Evolutionary conservation across 2,329 filamentous ascomycete genomes (phyloP), one percentile per base, ranked within the genome.

Genomic region (Drechslerella dactyloides): DNA sequence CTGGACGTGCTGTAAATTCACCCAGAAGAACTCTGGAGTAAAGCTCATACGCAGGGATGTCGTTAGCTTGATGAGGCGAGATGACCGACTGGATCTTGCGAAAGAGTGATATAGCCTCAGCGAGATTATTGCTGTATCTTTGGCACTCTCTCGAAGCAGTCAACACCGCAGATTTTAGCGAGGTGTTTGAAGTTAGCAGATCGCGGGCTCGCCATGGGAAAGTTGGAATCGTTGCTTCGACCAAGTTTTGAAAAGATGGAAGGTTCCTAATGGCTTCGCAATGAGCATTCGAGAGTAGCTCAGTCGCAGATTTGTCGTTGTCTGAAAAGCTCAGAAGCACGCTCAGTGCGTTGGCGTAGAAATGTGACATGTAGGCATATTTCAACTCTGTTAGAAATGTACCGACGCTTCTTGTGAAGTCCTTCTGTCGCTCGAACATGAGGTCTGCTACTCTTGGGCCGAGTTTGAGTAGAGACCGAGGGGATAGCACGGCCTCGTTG

Each of bases 331-430:
- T 76, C 21, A 87, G 79, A 35, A 93, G 83, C 2, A 91, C 78
- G 72, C 87, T 90, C 2, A 92, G 81, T 0, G 89, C 86, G 75
- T 92, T 93, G 42, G 89, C 89, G 75, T 91, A 93, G 77, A 90
- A 93, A 78, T 92, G 89, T 65, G 88, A 90, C 90, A 96, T 93
- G 77, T 92, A 91, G 0, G 88, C 86, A 79, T 93, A 94, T 85
- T 91, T 78, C 17, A 73, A 76, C 5, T 61, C 57, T 70, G 81
- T 70, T 77, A 76, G 56, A 48, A 62, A 68, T 73, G 51, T 23
- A 13, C 10, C 52, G 15, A 33, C n/a, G 74, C 89, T 90, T 48
- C 90, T 88, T 6, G 91, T 86, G 77, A 93, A 89, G 75, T 93
- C 89, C 74, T 85, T 85, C 77, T 94, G 90, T 30, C 90, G 84